Evolutionary conservation across 2,329 filamentous ascomycete species (phyloP).

Genomic region (Teratosphaeria gauchensis): DNA sequence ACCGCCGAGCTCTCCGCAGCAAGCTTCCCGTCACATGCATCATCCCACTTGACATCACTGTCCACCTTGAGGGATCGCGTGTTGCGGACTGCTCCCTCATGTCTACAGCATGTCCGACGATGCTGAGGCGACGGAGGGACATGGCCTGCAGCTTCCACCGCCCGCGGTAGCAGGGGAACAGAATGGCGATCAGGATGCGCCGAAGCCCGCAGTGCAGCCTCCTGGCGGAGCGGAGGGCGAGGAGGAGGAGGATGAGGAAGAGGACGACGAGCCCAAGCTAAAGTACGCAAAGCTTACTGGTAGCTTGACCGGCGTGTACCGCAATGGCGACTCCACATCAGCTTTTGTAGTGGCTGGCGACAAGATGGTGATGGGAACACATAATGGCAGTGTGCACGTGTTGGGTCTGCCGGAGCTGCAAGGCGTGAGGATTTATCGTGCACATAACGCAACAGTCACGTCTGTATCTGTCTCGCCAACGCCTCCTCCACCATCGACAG

Average conservation of each 20-base stretch:
- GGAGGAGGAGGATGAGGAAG: slow-evolving; percentile 67
- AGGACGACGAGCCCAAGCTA: slow-evolving; percentile 86
- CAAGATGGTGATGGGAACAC: slow-evolving; percentile 95
- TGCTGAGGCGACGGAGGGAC: slow-evolving; percentile 17
- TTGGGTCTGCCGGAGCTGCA: slow-evolving; percentile 75
- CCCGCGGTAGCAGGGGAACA: slow-evolving; percentile 5
- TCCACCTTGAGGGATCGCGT: not conserved
- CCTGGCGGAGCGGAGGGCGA: slow-evolving; percentile 40
- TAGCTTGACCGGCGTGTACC: slow-evolving; percentile 70
- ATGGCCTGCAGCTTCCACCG: slow-evolving; percentile 5
- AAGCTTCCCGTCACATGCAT: not conserved
- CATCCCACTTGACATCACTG: slow-evolving; percentile 1
- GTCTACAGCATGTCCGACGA: slow-evolving; percentile 29
- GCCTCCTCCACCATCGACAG: slow-evolving; percentile 45
- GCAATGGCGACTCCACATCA: slow-evolving; percentile 91
- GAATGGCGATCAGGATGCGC: slow-evolving; percentile 18
- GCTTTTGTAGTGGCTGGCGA: slow-evolving; percentile 83
- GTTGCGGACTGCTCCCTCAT: slow-evolving; percentile 13
- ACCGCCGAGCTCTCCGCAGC: not conserved
- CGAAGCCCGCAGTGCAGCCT: slow-evolving; percentile 19
- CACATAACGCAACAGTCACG: slow-evolving; percentile 85
- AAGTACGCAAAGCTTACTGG: slow-evolving; percentile 87
- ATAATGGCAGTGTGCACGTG: slow-evolving; percentile 93
- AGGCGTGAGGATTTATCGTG: slow-evolving; percentile 75
- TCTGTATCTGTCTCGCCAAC: slow-evolving; percentile 83